These are phyloP conservation scores for Oryza rufipogon DNA, from an alignment of 176 grass and related monocot genomes.

Conservation along the genomic window DNA sequence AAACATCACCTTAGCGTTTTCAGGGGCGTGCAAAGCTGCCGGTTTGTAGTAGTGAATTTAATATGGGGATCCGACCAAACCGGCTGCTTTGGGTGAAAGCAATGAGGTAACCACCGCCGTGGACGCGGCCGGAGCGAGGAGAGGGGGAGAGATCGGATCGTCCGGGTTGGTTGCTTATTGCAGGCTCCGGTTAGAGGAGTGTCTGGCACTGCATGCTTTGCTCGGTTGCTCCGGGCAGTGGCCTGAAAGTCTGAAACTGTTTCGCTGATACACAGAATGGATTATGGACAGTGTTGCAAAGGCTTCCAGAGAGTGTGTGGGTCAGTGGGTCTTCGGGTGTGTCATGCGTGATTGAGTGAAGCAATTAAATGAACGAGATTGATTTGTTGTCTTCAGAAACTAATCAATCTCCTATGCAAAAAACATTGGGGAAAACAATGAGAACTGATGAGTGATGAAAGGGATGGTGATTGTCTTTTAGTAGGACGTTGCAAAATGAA, in stretches of 20 bases:
- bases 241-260: neutral
- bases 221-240: neutral
- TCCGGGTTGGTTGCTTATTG: constrained; percentile 34
- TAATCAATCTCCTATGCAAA: neutral
- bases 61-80: constrained; percentile 6
- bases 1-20: neutral
- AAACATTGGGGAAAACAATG: too few species aligned
- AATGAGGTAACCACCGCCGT: constrained; percentile 42
- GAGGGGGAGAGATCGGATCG: constrained; percentile 15
- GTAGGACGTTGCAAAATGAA: too few species aligned
- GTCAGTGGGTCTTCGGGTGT: too few species aligned
- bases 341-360: neutral
- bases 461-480: too few species aligned
- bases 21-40: neutral
- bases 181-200: neutral
- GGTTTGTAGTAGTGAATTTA: constrained; percentile 8
- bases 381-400: neutral
- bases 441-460: too few species aligned
- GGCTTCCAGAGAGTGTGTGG: neutral
- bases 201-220: neutral
- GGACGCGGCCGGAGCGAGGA: neutral
- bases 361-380: neutral
- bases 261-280: neutral
- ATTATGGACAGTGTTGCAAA: neutral
- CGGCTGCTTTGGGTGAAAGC: constrained; percentile 42